Percentiles rank a stretch among this genome's conserved stretches.
phyloP scores from a whole-genome alignment of 305 asterid species.

The Fraxinus velutina region DNA sequence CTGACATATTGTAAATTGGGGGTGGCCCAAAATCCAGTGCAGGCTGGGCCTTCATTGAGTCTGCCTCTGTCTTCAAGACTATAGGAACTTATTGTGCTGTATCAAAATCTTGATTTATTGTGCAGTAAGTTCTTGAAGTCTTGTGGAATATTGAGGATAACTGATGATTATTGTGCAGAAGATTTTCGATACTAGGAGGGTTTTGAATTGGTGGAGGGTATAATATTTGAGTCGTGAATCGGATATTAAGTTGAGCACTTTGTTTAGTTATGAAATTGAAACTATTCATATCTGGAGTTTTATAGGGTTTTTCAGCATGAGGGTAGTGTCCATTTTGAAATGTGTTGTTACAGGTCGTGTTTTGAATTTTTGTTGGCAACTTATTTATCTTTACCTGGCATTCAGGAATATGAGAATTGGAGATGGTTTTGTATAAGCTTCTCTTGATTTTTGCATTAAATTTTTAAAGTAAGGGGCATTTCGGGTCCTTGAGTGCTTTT shows the following conservation, averaged over 20 bases:
- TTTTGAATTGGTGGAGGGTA: background rate
- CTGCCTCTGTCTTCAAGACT: background rate
- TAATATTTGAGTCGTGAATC: background rate
- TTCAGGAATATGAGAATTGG: background rate
- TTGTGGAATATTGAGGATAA: background rate
- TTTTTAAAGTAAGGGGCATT: background rate
- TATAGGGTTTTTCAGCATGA: background rate
- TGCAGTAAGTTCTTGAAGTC: background rate
- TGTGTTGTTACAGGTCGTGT: background rate
- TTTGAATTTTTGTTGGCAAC: background rate
- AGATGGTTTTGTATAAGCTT: background rate
- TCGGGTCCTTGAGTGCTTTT: background rate
- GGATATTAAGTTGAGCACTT: background rate
- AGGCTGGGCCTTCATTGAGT: no score
- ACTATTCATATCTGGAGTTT: background rate
- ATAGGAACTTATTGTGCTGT: background rate
- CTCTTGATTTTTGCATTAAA: background rate
- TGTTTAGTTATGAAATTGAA: background rate
- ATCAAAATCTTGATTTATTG: background rate
- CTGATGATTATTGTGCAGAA: background rate
- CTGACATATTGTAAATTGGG: no score
- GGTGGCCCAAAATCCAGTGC: no score
- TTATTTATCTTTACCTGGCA: background rate
- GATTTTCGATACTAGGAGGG: background rate
- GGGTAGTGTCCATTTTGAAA: constrained; percentile 1